Base-by-base conservation (phyloP, 768 basidiomycete species). In the Trametes coccinea region DNA sequence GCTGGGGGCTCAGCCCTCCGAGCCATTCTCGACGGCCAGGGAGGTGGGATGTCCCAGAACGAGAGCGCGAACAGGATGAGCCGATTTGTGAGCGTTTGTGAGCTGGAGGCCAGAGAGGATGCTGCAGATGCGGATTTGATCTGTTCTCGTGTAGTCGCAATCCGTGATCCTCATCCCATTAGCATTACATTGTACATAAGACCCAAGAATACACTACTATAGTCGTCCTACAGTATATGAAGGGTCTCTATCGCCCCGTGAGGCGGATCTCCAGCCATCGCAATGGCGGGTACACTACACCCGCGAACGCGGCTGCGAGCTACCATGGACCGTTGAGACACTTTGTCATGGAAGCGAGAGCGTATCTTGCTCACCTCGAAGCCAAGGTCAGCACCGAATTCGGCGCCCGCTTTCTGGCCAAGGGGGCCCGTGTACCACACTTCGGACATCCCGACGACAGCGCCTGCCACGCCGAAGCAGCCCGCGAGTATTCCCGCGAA, bases 351-450 rank as follows among this genome's bases (percentile, higher is more conserved):
- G 2, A 2, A 29, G 13, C 14, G 4, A 31, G n/a, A 41, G 16
- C n/a, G 4, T 29, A n/a, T 14, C 27, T 10, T 27, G 43, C 75
- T 33, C 31, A 82, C 79, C 74, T 84, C 83, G 58, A 84, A 84
- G 34, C 83, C 83, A 31, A 84, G 73, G 65, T 84, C 83, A 1
- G 80, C 82, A 33, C 83, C 82, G 43, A 69, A 77, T 47, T 71
- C 70, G 2, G 69, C 75, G 11, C 81, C 81, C 4, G 81, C 78
- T 47, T 75, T 59, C 49, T 66, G 68, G 3, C 76, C 84, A 3
- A 84, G 66, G 0, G 82, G 83, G 0, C 84, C 84, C 1, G 76
- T 80, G 57, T 82, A 84, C 81, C 82, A 82, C 5, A 71, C 74
- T 60, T 81, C 76, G 7, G 82, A 77, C 83, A 84, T 85, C 1